Evolutionary conservation across 163 green algal species (phyloP).

Genomic region (Chlamydomonas reinhardtii): DNA sequence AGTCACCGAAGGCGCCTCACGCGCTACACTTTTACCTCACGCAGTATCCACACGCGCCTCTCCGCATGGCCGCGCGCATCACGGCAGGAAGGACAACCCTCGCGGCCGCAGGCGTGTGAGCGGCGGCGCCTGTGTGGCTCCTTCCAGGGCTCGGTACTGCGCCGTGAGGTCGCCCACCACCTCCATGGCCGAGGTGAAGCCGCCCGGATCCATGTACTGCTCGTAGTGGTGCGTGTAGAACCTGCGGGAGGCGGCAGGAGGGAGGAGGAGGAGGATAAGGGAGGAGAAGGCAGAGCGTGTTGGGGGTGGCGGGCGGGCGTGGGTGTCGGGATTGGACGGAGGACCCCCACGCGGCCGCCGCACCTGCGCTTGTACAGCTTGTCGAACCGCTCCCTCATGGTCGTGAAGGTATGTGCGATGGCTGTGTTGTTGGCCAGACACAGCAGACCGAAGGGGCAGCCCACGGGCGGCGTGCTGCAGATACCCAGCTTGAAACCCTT

Average conservation of each 20-base stretch:
- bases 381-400: constrained; percentile 76
- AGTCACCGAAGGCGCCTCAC: too few species aligned
- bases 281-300: neutral
- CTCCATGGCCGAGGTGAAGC: constrained; percentile 67
- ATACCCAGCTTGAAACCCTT: constrained; percentile 86
- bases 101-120: constrained; percentile 55
- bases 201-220: constrained; percentile 77
- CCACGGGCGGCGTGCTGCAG: constrained; percentile 76
- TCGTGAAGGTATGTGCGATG: constrained; percentile 70
- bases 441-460: constrained; percentile 66
- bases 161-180: constrained; percentile 51
- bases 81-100: constrained; percentile 61
- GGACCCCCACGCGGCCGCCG: too few species aligned
- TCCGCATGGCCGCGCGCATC: too few species aligned
- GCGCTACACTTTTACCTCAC: too few species aligned
- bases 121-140: constrained; percentile 19
- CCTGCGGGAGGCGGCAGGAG: constrained; percentile 24
- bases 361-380: constrained; percentile 79
- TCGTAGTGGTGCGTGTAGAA: constrained; percentile 88
- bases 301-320: neutral
- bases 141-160: constrained; percentile 64
- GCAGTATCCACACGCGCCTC: too few species aligned
- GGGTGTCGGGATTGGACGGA: neutral
- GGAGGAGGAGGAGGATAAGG: too few species aligned
- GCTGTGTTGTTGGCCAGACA: constrained; percentile 86